A percentile compares a stretch with the other conserved stretches of the same genome.
phyloP scores from a whole-genome alignment of 495 filamentous ascomycete genomes.

The Podospora conica region DNA sequence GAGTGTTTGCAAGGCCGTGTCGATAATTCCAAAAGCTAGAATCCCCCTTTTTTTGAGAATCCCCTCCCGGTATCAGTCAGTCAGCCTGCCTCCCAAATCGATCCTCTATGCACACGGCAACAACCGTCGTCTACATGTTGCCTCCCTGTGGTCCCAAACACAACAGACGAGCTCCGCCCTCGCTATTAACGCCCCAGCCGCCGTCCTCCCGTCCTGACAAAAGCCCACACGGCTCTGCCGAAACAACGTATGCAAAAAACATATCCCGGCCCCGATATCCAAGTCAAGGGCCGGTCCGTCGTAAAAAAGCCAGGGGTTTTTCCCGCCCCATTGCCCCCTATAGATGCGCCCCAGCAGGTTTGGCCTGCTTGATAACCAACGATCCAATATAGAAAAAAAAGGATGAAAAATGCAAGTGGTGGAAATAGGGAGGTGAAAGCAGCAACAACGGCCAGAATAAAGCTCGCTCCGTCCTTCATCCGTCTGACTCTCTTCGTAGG shows the following conservation, averaged over 20 bases:
- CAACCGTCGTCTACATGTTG: background rate
- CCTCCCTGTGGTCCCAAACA: background rate
- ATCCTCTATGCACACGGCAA: background rate
- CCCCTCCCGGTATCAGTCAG: background rate
- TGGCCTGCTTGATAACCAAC: background rate
- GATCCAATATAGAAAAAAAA: background rate
- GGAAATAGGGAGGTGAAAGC: background rate
- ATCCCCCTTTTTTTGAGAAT: background rate
- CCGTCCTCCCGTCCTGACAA: background rate
- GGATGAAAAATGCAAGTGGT: background rate
- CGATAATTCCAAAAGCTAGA: background rate
- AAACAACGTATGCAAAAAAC: background rate
- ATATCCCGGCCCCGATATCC: background rate
- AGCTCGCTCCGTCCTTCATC: background rate
- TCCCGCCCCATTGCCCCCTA: background rate
- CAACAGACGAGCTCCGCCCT: background rate
- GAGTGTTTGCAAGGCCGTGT: background rate
- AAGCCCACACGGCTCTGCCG: background rate
- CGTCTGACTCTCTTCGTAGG: background rate
- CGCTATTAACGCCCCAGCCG: background rate
- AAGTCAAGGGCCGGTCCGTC: background rate
- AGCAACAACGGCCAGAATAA: background rate
- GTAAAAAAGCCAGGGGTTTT: background rate
- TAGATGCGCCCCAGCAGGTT: background rate
- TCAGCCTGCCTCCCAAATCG: background rate